These are phyloP conservation scores for Syzygium aromaticum DNA, from an alignment of 345 rosid species.

Conservation along the genomic window DNA sequence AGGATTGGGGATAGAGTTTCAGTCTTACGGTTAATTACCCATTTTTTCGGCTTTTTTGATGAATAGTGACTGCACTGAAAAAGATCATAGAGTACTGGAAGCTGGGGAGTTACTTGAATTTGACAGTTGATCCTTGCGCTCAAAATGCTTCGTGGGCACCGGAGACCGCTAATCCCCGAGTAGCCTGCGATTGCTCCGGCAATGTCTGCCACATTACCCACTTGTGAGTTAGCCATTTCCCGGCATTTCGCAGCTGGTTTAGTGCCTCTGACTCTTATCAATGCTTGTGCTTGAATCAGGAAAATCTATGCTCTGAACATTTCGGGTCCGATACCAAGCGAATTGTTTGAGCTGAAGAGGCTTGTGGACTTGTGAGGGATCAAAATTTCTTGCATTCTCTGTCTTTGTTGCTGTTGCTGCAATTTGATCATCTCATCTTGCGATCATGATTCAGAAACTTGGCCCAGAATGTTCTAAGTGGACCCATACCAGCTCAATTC, in stretches of 20 bases:
- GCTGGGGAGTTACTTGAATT: conserved; percentile 28
- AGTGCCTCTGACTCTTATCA: neutral
- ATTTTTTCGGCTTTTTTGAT: neutral
- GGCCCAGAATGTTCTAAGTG: conserved; percentile 40
- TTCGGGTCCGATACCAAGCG: conserved; percentile 35
- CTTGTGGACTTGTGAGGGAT: conserved; percentile 36
- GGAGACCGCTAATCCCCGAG: conserved; percentile 29
- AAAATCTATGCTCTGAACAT: conserved; percentile 57
- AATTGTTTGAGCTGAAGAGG: conserved; percentile 37
- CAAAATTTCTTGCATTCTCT: neutral
- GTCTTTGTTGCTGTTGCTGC: neutral
- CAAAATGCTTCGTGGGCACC: conserved; percentile 28
- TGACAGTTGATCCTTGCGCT: conserved; percentile 31
- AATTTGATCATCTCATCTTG: neutral
- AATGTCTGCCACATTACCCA: conserved; percentile 35
- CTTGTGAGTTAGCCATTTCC: conserved; percentile 19
- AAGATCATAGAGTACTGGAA: conserved; percentile 38
- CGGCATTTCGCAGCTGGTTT: neutral
- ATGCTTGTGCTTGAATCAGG: conserved; percentile 13
- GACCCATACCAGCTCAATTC: conserved; percentile 40
- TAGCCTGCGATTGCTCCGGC: conserved; percentile 36
- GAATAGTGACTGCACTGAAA: conserved; percentile 33
- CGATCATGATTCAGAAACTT: conserved; percentile 31
- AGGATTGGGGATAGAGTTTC: neutral
- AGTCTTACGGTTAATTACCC: neutral